Base-by-base conservation (phyloP, 163 green algal species). In the Volvox carteri region DNA sequence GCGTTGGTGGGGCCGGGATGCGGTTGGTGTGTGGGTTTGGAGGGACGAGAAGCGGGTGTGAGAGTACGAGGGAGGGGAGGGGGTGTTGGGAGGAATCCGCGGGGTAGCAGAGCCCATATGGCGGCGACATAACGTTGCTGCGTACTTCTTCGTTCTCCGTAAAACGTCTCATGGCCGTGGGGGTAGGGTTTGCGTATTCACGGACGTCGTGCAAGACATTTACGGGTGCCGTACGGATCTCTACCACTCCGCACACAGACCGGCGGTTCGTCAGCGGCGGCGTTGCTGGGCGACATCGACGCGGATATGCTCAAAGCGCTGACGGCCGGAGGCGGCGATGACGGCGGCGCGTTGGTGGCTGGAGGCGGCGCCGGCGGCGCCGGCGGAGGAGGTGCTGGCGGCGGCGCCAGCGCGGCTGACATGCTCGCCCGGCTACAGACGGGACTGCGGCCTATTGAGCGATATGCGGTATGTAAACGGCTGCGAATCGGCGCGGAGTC, bases 361-460 rank as follows among this genome's bases (percentile, higher is more conserved):
- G 41, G 1, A 0, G 65, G 16, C 11, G 80, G 62, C 68, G 83
- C 30, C 68, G 83, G 35, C 4, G 68, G 4, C 8, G 83, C 30
- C 68, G 83, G 35, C 4, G 68, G 4, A 4, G 67, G 21, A 1
- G 83, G 33, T 35, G 25, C 0, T 0, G 62, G 23, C 18, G 54
- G 54, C 21, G 28, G 30, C 39, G 60, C 80, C n/a, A 84, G 21
- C 6, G 90, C 85, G 4, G 37, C 85, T 8, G 87, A 93, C 74
- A 87, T 93, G 65, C 79, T 92, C 67, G 48, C 72, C 18, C 90
- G 86, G 12, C 89, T 95, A 65, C 62, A 87, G 33, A 75, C 56
- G 4, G 86, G 84, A 41, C 81, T 93, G 18, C 58, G 41, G n/a
- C 58, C 87, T 30, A 90, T 94, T 8, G 91, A 94, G 88, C 67